Evolutionary conservation across 2,329 filamentous ascomycete species (phyloP).

Genomic region (Alternaria consortialis): DNA sequence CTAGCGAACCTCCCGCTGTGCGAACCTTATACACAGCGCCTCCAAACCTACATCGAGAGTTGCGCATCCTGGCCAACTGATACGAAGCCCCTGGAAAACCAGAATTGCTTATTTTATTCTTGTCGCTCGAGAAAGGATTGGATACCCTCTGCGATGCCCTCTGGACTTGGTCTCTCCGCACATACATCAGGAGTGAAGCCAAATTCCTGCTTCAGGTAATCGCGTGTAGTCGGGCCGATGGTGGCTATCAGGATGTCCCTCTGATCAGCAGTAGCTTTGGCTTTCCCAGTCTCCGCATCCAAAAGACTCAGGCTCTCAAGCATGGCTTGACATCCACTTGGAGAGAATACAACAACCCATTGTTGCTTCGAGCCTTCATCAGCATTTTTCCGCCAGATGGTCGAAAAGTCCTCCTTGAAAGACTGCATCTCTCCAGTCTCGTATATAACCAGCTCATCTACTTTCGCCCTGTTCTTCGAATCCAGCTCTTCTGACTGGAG

Average conservation of each 20-base stretch:
- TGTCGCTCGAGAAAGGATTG: constrained; percentile 35
- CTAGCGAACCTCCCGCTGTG: not conserved
- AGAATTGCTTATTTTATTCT: not conserved
- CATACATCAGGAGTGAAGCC: constrained; percentile 79
- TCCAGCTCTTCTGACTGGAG: constrained; percentile 69
- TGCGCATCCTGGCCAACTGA: not conserved
- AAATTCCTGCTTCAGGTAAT: constrained; percentile 73
- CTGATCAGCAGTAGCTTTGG: constrained; percentile 23
- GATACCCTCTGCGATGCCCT: constrained; percentile 78
- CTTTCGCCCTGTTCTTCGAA: constrained; percentile 63
- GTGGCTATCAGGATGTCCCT: constrained; percentile 75
- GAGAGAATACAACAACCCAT: constrained; percentile 79
- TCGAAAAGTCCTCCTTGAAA: constrained; percentile 74
- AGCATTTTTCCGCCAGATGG: constrained; percentile 59
- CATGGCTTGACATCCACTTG: constrained; percentile 69
- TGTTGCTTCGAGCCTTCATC: constrained; percentile 52
- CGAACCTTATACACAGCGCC: not conserved
- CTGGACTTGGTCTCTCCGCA: constrained; percentile 80
- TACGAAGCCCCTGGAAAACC: not conserved
- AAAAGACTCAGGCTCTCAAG: constrained; percentile 61
- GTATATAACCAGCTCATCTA: constrained; percentile 86
- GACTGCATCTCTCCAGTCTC: constrained; percentile 82
- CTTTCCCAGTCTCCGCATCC: constrained; percentile 51
- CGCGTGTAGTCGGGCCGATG: constrained; percentile 91
- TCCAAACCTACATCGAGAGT: not conserved